Base-by-base conservation (phyloP, 2,329 filamentous ascomycete genomes). In the Cytospora mali region DNA sequence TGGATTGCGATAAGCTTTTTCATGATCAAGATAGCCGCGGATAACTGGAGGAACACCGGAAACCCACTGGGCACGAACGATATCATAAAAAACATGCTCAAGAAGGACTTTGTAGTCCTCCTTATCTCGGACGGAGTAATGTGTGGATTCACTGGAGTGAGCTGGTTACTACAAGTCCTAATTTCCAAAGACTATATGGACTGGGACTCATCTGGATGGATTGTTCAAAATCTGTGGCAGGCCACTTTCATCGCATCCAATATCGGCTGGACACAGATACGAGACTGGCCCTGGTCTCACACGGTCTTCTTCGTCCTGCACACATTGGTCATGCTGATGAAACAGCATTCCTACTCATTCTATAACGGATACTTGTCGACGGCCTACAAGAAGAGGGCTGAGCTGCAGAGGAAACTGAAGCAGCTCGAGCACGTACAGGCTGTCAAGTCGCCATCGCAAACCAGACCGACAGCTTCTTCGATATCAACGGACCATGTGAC, bases 271-370 rank as follows among this genome's bases (percentile, higher is more conserved):
- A 88, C 89, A 0, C 81, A 89, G 55, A 82, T 87, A 70, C 82
- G 90, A 5, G 85, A 92, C 56, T 94, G 90, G 91, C 88, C 90
- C 1, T 93, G 91, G 91, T 91, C 90, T 16, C 90, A 92, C 70
- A 91, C 89, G 1, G 88, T 92, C 21, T 92, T 90, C 73, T 90
- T 91, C 56, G 86, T 91, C 11, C 77, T 93, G 21, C 90, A 93
- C 71, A 86, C 86, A 16, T 76, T 93, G 61, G 85, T 90, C 3
- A 89, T 93, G 81, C 72, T 93, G 27, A 93, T 93, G 91, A 94
- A 94, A 77, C 89, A 92, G 74, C 91, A 93, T 72, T 89, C 87
- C 21, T 93, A 91, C 70, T 83, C 88, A 5, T 92, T 91, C 68
- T 93, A 92, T 74, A 93, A 93, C 69, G 90, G 91, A 7, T 84